phyloP scores from a whole-genome alignment of 345 rosid genomes.

The Sonneratia alba region DNA sequence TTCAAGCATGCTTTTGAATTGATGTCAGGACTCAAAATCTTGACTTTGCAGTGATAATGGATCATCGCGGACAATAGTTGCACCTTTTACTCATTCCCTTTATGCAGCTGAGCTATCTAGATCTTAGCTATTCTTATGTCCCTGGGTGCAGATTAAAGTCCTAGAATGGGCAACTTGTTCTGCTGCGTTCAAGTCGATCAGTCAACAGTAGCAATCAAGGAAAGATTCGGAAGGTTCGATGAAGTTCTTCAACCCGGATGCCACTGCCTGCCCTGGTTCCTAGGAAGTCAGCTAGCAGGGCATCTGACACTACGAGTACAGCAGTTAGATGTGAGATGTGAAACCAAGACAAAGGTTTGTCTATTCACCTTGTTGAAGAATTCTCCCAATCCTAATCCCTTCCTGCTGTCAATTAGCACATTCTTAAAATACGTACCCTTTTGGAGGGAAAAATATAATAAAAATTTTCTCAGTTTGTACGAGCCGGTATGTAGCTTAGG shows the following conservation, averaged over 20 bases:
- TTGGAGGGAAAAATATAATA: not conserved
- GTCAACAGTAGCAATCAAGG: slow-evolving; percentile 29
- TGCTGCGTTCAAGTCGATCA: slow-evolving; percentile 32
- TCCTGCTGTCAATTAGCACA: not conserved
- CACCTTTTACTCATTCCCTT: not conserved
- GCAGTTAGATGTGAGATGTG: slow-evolving; percentile 34
- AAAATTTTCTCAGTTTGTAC: not conserved
- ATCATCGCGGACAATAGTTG: not conserved
- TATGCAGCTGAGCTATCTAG: not conserved
- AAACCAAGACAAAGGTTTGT: slow-evolving; percentile 35
- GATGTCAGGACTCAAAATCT: not conserved
- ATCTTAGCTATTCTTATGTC: not conserved
- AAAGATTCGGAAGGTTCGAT: slow-evolving; percentile 31
- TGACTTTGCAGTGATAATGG: not conserved
- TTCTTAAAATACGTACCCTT: not conserved
- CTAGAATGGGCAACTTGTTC: slow-evolving; percentile 29
- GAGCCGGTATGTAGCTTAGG: not conserved
- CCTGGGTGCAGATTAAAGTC: slow-evolving; percentile 7
- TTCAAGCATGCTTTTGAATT: not conserved
- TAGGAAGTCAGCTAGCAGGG: slow-evolving; percentile 29
- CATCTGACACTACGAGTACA: slow-evolving; percentile 31
- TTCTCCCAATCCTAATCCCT: not conserved
- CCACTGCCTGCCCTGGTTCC: slow-evolving; percentile 34
- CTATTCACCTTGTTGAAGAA: not conserved
- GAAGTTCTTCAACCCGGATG: slow-evolving; percentile 36